A percentile compares a stretch with the other conserved stretches of the same genome.
phyloP scores from a whole-genome alignment of 1,284 basidiomycete genomes.

The Tylopilus sp. region DNA sequence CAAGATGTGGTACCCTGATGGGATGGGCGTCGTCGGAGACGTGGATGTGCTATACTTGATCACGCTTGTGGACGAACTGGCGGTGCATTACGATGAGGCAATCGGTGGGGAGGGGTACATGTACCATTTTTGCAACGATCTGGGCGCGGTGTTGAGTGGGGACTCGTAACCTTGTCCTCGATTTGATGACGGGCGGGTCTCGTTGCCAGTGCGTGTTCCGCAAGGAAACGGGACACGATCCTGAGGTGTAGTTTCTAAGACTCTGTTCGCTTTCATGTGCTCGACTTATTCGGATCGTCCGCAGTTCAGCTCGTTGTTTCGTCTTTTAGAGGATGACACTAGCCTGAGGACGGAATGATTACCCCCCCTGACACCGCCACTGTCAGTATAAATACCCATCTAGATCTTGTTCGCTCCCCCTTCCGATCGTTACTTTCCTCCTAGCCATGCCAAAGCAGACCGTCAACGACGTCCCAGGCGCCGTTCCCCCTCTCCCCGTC shows the following conservation, averaged over 20 bases:
- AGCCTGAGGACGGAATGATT: no score
- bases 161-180: background rate
- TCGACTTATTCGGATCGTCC: no score
- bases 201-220: no score
- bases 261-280: no score
- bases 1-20: constrained; percentile 46
- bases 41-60: constrained; percentile 37
- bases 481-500: constrained; percentile 46
- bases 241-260: no score
- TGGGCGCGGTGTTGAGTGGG: constrained; percentile 7
- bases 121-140: constrained; percentile 25
- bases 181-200: no score
- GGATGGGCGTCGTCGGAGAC: constrained; percentile 37
- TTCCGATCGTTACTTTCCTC: background rate
- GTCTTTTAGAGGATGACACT: no score
- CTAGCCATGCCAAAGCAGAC: constrained; percentile 33
- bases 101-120: constrained; percentile 40
- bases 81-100: constrained; percentile 21
- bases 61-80: constrained; percentile 37
- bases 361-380: no score
- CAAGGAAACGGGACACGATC: no score
- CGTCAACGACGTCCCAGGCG: constrained; percentile 39
- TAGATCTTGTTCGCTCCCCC: background rate
- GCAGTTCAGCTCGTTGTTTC: no score
- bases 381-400: no score